These are phyloP conservation scores for Monosporascus sp. DNA, from an alignment of 2,329 filamentous ascomycete species.

Conservation along the genomic window DNA sequence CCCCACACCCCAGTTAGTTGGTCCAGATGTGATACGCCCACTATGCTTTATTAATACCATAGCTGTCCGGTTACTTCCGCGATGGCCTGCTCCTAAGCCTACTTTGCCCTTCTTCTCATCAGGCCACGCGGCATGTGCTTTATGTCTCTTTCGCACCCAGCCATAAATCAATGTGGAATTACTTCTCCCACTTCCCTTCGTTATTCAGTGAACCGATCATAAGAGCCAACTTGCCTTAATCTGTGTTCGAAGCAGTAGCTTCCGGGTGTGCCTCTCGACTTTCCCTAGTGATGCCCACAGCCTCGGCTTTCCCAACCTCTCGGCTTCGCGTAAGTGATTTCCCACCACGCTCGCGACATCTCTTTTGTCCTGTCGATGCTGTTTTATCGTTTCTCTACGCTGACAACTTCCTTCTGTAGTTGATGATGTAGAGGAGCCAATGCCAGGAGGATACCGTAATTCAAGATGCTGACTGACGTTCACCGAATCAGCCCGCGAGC, in stretches of 20 bases:
- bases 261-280: too few species aligned
- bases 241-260: too few species aligned
- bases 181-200: not conserved
- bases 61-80: not conserved
- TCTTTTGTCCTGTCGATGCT: not conserved
- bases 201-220: not conserved
- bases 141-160: not conserved
- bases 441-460: slow-evolving; percentile 5
- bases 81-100: not conserved
- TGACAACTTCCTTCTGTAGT: slow-evolving; percentile 1
- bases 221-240: not conserved
- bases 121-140: not conserved
- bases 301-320: too few species aligned
- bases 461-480: slow-evolving; percentile 28
- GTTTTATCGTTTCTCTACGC: not conserved
- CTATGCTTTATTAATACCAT: not conserved
- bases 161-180: not conserved
- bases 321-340: not conserved
- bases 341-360: slow-evolving; percentile 2
- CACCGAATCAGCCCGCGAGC: slow-evolving; percentile 23
- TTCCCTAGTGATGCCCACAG: too few species aligned
- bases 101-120: not conserved
- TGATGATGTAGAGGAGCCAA: slow-evolving; percentile 4
- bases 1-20: not conserved
- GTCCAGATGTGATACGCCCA: not conserved